Evolutionary conservation across 495 filamentous ascomycete species (phyloP).

Genomic region (Aspergillus leporis): DNA sequence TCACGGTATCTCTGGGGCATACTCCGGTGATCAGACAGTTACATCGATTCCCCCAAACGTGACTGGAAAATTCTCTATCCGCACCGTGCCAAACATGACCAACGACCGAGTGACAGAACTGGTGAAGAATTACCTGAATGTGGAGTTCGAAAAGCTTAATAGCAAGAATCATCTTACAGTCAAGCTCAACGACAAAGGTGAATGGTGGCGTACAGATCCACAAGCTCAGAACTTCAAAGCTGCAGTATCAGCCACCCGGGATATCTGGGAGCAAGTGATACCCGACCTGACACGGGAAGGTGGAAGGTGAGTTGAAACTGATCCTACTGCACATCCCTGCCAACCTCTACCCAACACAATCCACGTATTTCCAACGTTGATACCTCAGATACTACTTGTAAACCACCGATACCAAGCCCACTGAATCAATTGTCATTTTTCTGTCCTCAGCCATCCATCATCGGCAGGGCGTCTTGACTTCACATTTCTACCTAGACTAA

Average conservation of each 20-base stretch:
- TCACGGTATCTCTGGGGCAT: constrained; percentile 94
- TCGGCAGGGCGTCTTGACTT: neutral
- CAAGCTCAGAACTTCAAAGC: constrained; percentile 98
- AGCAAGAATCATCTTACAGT: constrained; percentile 88
- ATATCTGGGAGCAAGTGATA: constrained; percentile 85
- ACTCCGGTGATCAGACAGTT: constrained; percentile 93
- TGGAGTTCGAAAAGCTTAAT: constrained; percentile 75
- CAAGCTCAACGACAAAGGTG: constrained; percentile 79
- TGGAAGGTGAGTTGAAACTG: constrained; percentile 77
- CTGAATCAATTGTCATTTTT: too few species aligned
- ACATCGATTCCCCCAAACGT: constrained; percentile 98
- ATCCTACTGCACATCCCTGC: too few species aligned
- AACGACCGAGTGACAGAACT: constrained; percentile 82
- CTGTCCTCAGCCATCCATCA: too few species aligned
- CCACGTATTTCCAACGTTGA: too few species aligned
- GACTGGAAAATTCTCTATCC: constrained; percentile 94
- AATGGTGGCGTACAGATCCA: constrained; percentile 97
- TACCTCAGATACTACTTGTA: too few species aligned
- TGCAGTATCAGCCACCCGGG: constrained; percentile 85
- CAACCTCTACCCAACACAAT: too few species aligned
- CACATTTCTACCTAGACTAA: neutral
- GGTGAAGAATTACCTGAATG: constrained; percentile 76
- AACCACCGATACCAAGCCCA: too few species aligned
- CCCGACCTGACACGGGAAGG: constrained; percentile 96
- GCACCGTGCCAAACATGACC: constrained; percentile 97